These are phyloP conservation scores for Ensete ventricosum DNA, from an alignment of 176 grass and related monocot genomes.

Conservation along the genomic window DNA sequence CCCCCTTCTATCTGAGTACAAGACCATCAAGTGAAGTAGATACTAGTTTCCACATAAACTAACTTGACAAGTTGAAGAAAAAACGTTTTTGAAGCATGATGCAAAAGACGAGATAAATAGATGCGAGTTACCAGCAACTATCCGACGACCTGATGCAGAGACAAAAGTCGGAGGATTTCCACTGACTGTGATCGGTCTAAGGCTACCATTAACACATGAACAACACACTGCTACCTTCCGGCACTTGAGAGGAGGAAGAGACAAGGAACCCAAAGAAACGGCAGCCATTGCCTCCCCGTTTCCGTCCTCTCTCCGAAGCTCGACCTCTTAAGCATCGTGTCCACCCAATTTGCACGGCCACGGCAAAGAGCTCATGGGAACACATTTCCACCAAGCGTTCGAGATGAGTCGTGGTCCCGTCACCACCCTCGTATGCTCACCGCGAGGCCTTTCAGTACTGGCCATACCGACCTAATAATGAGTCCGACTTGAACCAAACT, in stretches of 20 bases:
- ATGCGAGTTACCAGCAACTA: conserved; percentile 51
- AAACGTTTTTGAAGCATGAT: too few species aligned
- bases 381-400: not conserved
- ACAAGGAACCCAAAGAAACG: conserved; percentile 28
- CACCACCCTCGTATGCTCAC: not conserved
- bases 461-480: not conserved
- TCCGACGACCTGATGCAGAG: conserved; percentile 62
- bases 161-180: conserved; percentile 78
- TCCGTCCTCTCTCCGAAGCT: not conserved
- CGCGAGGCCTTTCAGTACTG: not conserved
- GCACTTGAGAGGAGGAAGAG: conserved; percentile 8
- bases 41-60: not conserved
- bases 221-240: conserved; percentile 13
- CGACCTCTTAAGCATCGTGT: not conserved
- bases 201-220: conserved; percentile 10
- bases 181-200: conserved; percentile 37
- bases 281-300: conserved; percentile 34
- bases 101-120: not conserved
- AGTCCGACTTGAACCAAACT: not conserved
- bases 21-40: not conserved
- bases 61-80: too few species aligned
- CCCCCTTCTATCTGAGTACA: not conserved
- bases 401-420: not conserved
- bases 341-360: not conserved
- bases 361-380: not conserved